Percentiles rank a stretch among this genome's conserved stretches.
phyloP scores from a whole-genome alignment of 768 basidiomycete species.

The Austroboletus eburneus region DNA sequence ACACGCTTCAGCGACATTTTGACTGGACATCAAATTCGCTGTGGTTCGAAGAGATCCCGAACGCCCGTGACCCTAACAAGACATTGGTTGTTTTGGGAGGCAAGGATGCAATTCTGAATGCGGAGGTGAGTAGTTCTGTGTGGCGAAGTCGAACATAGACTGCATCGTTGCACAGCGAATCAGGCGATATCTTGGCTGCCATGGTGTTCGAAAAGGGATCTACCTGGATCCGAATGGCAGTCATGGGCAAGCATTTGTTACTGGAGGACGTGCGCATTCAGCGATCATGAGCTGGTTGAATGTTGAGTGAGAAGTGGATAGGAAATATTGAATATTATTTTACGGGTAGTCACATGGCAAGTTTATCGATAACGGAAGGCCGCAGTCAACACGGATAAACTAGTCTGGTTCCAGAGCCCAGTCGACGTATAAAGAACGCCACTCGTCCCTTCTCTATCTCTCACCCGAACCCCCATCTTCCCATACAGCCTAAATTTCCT shows the following conservation, averaged over 20 bases:
- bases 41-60: constrained; percentile 87
- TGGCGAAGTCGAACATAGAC: neutral
- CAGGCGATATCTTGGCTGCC: constrained; percentile 67
- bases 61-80: constrained; percentile 62
- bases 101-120: constrained; percentile 73
- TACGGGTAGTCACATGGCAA: neutral
- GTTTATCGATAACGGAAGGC: constrained; percentile 22
- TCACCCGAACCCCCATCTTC: constrained; percentile 20
- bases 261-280: constrained; percentile 47
- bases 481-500: neutral
- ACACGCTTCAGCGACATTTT: constrained; percentile 78
- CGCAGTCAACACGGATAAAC: constrained; percentile 27
- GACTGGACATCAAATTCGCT: constrained; percentile 86
- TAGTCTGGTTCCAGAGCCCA: neutral
- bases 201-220: constrained; percentile 65
- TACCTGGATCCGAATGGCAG: constrained; percentile 58
- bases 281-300: constrained; percentile 64
- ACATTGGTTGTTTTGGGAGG: constrained; percentile 80
- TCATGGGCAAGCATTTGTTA: constrained; percentile 60
- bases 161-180: constrained; percentile 47
- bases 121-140: constrained; percentile 44
- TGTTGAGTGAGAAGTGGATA: neutral
- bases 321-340: neutral
- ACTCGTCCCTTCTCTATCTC: constrained; percentile 4
- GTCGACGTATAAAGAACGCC: constrained; percentile 12